phyloP scores from a whole-genome alignment of 768 basidiomycete genomes.

The Pulveroboletus sp. region DNA sequence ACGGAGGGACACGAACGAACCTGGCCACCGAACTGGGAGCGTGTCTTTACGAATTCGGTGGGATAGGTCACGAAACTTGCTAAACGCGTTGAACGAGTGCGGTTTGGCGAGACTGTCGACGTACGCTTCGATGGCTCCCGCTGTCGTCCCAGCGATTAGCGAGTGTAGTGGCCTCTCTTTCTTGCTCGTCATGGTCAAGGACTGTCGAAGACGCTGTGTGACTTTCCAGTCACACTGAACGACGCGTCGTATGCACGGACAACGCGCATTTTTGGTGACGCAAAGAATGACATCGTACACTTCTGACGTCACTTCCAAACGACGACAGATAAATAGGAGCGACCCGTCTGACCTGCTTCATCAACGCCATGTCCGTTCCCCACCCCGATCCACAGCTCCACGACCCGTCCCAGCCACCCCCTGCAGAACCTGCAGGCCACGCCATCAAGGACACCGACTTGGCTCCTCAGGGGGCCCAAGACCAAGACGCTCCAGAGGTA shows the following conservation, averaged over 20 bases:
- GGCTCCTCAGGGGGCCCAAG: neutral
- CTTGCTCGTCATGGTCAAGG: constrained; percentile 40
- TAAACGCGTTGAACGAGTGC: constrained; percentile 32
- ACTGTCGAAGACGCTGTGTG: too few species aligned
- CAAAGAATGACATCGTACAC: neutral
- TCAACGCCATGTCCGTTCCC: constrained; percentile 21
- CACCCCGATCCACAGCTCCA: constrained; percentile 39
- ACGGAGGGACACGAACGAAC: constrained; percentile 29
- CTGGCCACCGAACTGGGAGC: constrained; percentile 86
- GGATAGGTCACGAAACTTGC: constrained; percentile 81
- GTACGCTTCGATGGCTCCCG: constrained; percentile 90
- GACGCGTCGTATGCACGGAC: too few species aligned
- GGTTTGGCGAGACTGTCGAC: constrained; percentile 20
- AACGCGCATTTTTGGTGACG: neutral
- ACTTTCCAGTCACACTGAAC: too few species aligned
- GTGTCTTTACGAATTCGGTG: constrained; percentile 90
- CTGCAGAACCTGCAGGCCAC: neutral
- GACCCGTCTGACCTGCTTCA: neutral
- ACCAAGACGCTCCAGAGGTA: neutral
- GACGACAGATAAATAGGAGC: constrained; percentile 13
- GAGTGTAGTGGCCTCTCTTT: constrained; percentile 85
- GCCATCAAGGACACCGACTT: neutral
- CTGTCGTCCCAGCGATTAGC: constrained; percentile 84
- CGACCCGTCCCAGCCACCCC: constrained; percentile 39
- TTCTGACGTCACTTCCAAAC: constrained; percentile 5